These are phyloP conservation scores for Ceratocystis alfenasii DNA, from an alignment of 2,329 filamentous ascomycete species.

Conservation along the genomic window DNA sequence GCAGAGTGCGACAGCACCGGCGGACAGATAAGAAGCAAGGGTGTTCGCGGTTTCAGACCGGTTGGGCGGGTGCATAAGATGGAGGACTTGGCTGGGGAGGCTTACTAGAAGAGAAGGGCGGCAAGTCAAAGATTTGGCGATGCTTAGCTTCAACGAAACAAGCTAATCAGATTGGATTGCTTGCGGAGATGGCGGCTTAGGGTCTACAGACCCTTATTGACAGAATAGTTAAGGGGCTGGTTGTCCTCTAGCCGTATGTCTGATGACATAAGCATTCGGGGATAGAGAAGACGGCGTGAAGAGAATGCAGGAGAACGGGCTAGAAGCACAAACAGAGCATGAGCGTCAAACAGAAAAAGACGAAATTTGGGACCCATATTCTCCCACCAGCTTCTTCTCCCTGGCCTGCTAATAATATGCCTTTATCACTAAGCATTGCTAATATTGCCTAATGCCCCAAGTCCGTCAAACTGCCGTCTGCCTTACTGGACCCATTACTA, in stretches of 20 bases:
- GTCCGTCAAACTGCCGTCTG: not conserved
- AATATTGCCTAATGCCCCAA: not conserved
- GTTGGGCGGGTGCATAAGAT: no score
- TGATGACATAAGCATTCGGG: not conserved
- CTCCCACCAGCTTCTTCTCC: not conserved
- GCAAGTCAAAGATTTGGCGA: not conserved
- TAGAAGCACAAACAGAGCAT: not conserved
- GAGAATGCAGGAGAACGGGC: not conserved
- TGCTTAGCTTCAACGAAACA: not conserved
- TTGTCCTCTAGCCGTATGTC: no score
- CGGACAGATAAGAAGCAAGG: no score
- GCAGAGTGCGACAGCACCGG: no score
- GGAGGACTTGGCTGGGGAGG: no score
- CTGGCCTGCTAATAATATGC: not conserved
- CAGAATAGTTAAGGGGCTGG: no score
- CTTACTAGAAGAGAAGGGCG: not conserved
- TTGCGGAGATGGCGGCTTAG: not conserved
- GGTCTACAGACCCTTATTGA: not conserved
- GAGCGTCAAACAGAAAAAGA: not conserved
- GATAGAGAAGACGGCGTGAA: not conserved
- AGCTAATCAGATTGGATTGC: not conserved
- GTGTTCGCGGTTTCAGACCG: no score
- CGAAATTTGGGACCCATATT: not conserved
- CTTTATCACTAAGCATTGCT: not conserved
- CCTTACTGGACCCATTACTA: not conserved